These are phyloP conservation scores for Evernia prunastri DNA, from an alignment of 495 filamentous ascomycete genomes.

Conservation along the genomic window DNA sequence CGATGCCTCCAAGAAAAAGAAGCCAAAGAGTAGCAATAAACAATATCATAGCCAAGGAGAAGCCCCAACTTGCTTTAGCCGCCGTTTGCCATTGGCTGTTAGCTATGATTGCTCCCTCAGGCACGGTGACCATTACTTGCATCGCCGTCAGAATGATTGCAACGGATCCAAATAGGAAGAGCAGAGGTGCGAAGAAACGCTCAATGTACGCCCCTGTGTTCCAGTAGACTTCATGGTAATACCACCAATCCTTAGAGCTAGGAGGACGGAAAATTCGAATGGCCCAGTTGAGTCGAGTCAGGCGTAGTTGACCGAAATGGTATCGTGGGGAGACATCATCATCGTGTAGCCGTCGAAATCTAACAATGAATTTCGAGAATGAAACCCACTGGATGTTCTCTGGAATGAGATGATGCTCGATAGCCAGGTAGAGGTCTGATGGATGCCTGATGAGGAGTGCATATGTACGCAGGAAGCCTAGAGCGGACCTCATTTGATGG, in stretches of 20 bases:
- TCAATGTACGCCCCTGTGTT: slow-evolving; percentile 30
- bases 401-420: slow-evolving; percentile 29
- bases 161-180: slow-evolving; percentile 34
- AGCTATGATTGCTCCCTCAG: background rate
- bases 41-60: background rate
- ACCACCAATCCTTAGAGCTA: slow-evolving; percentile 6
- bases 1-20: background rate
- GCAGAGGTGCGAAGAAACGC: slow-evolving; percentile 27
- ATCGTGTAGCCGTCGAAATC: slow-evolving; percentile 20
- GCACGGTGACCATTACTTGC: slow-evolving; percentile 12
- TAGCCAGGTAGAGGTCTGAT: slow-evolving; percentile 39
- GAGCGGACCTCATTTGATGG: slow-evolving; percentile 22
- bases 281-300: slow-evolving; percentile 32
- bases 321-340: slow-evolving; percentile 29
- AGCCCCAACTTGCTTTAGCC: background rate
- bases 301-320: slow-evolving; percentile 37
- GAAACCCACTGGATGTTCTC: slow-evolving; percentile 20
- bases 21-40: background rate
- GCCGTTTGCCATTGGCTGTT: background rate
- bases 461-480: slow-evolving; percentile 41
- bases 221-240: slow-evolving; percentile 26
- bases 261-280: slow-evolving; percentile 15
- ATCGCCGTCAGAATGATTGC: slow-evolving; percentile 28
- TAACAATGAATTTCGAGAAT: background rate
- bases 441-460: slow-evolving; percentile 33